Base-by-base conservation (phyloP, 2,329 filamentous ascomycete species). In the Trichophyton schoenleinii region DNA sequence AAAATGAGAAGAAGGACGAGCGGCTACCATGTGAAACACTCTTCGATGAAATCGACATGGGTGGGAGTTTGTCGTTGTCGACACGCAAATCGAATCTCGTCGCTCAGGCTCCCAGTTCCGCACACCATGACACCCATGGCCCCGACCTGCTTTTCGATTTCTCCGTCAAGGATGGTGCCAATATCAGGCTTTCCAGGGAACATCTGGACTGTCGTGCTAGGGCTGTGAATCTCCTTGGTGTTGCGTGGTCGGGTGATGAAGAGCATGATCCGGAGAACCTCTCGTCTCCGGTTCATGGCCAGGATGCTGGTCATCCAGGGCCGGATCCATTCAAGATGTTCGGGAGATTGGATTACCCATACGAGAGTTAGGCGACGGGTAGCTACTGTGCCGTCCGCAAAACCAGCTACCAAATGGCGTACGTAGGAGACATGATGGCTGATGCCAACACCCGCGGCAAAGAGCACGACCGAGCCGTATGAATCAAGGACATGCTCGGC, bases 401-500 rank as follows among this genome's bases (percentile, higher is more conserved):
- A 87, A 3, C 87, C 87, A 60, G 84, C 77, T 62, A 92, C 81
- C 3, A 92, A 78, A 59, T 94, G 87, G 61, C 85, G 86, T 7
- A 96, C 82, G 72, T 95, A 95, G 38, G 91, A 89, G 34, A 97
- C 83, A 72, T 95, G 91, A 73, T 97, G 92, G 0, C 92, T 96
- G 75, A 99, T 97, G 64, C 94, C 94, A 3, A 94, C 91, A 62
- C 92, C 89, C 61, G 91, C 91, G 11, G 92, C 91, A 70, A 96
- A 91, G 61, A 99, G 86, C 65, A 99, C 83, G 52, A 87, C 85
- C 49, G 95, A 94, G 44, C 94, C 92, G 74, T 96, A 97, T 6
- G 91, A 96, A 73, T 91, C 86, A 65, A 97, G 85, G 63, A 85
- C 85, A 74, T 96, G 87, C 70, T 90, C 87, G 48, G 86, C 87